Evolutionary conservation across 1,139 yeast species (phyloP).

Genomic region (Starmera stellimalicola): DNA sequence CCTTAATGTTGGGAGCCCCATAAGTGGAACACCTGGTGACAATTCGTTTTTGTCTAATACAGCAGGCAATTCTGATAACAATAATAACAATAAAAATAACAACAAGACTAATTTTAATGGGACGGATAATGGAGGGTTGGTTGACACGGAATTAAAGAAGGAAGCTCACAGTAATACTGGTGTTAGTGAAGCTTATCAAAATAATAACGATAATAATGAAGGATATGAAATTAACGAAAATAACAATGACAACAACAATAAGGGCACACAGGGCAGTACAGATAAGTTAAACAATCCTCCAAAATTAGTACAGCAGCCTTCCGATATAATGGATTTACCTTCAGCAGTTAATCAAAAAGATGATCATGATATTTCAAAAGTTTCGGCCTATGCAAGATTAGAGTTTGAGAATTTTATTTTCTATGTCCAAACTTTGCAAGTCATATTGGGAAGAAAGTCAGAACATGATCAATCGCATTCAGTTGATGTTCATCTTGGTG

Average conservation of each 20-base stretch:
- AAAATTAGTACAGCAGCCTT: neutral
- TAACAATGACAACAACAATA: neutral
- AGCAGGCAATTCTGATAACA: neutral
- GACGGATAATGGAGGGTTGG: no score
- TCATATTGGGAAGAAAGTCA: slow-evolving; percentile 80
- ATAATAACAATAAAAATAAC: neutral
- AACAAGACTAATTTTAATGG: neutral
- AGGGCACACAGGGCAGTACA: neutral
- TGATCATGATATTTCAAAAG: slow-evolving; percentile 34
- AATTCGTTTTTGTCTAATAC: neutral
- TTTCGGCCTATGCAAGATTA: slow-evolving; percentile 88
- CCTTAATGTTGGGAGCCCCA: neutral
- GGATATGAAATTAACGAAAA: no score
- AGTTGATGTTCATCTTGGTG: slow-evolving; percentile 87
- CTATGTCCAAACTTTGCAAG: slow-evolving; percentile 92
- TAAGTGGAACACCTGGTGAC: neutral
- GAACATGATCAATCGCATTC: slow-evolving; percentile 57
- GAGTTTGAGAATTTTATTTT: slow-evolving; percentile 91
- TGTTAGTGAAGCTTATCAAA: no score
- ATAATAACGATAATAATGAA: no score
- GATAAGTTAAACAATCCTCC: neutral
- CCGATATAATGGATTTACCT: neutral
- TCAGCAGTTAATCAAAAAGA: neutral
- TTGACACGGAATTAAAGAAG: no score
- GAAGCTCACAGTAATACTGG: no score